Conservation (phyloP, 2,329 filamentous ascomycete species). For the Alternaria viburni region DNA sequence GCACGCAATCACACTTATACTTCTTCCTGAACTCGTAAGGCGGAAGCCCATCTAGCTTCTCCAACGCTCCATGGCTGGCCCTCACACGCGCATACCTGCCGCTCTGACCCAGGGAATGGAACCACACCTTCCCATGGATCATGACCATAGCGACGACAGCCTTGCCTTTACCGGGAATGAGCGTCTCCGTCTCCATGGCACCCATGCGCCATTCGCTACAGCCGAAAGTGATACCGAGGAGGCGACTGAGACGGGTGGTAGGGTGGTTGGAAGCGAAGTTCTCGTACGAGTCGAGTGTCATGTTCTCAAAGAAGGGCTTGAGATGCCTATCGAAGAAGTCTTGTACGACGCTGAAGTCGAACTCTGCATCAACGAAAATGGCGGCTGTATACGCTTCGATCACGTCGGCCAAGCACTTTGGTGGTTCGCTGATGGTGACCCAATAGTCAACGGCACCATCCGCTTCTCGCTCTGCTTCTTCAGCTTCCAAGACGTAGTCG, state of each 20-base stretch:
- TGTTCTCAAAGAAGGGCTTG: constrained; percentile 80
- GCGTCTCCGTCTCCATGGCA: constrained; percentile 47
- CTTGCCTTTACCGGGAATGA: constrained; percentile 53
- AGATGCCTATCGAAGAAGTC: constrained; percentile 79
- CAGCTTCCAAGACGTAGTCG: constrained; percentile 64
- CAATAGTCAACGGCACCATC: constrained; percentile 70
- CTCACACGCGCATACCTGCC: constrained; percentile 75
- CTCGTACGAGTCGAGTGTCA: constrained; percentile 75
- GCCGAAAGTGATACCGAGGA: constrained; percentile 68
- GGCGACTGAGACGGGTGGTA: constrained; percentile 70
- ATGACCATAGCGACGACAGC: constrained; percentile 73
- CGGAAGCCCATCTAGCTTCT: constrained; percentile 57
- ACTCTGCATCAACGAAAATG: constrained; percentile 86
- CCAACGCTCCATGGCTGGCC: constrained; percentile 66
- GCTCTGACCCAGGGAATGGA: constrained; percentile 66
- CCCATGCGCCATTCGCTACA: constrained; percentile 65
- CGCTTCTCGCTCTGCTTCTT: constrained; percentile 57
- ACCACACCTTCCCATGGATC: constrained; percentile 74
- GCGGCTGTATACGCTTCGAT: constrained; percentile 90
- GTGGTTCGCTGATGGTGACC: constrained; percentile 64
- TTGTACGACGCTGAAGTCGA: constrained; percentile 75
- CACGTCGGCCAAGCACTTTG: constrained; percentile 83
- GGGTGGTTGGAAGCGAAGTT: constrained; percentile 86
- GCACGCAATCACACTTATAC: constrained; percentile 69
- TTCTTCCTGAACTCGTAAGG: constrained; percentile 64